phyloP scores from a whole-genome alignment of 2,329 filamentous ascomycete genomes.

The Aspergillus thermomutatus region DNA sequence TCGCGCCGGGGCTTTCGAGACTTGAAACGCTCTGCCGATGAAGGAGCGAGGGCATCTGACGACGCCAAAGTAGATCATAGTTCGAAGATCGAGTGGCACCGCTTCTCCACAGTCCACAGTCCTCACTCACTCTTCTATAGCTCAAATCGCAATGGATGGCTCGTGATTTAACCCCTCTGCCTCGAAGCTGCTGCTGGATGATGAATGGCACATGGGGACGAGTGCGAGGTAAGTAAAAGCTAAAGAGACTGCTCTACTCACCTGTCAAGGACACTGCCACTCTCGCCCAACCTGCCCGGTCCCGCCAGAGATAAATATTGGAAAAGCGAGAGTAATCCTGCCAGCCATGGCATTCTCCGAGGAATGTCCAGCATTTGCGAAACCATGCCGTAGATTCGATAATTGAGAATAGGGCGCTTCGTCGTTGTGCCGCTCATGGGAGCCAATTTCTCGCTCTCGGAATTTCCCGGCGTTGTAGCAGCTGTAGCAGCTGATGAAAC shows the following conservation, averaged over 20 bases:
- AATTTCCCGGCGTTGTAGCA: slow-evolving; percentile 19
- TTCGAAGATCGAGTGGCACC: slow-evolving; percentile 29
- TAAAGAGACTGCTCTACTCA: slow-evolving; percentile 53
- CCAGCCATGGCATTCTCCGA: slow-evolving; percentile 86
- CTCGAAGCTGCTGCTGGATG: slow-evolving; percentile 12
- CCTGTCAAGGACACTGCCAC: slow-evolving; percentile 83
- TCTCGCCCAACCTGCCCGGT: slow-evolving; percentile 69
- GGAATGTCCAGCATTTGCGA: slow-evolving; percentile 71
- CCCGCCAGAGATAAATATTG: slow-evolving; percentile 72
- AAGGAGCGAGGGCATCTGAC: slow-evolving; percentile 21
- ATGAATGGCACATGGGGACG: background rate
- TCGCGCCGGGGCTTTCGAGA: slow-evolving; percentile 17
- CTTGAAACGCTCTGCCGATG: slow-evolving; percentile 6
- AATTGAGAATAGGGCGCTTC: slow-evolving; percentile 66
- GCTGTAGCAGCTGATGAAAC: slow-evolving; percentile 25
- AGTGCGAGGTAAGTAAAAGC: slow-evolving; percentile 3
- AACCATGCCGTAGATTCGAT: slow-evolving; percentile 72
- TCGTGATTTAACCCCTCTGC: slow-evolving; percentile 6
- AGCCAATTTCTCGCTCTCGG: slow-evolving; percentile 28
- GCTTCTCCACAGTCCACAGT: slow-evolving; percentile 26
- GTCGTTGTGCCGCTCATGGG: slow-evolving; percentile 26
- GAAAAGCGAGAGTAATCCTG: slow-evolving; percentile 68
- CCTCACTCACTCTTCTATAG: slow-evolving; percentile 8
- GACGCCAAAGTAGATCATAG: slow-evolving; percentile 28
- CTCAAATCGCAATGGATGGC: background rate